Evolutionary conservation across 164 flowering plant species (phyloP).

Genomic region (Dillenia turbinata): DNA sequence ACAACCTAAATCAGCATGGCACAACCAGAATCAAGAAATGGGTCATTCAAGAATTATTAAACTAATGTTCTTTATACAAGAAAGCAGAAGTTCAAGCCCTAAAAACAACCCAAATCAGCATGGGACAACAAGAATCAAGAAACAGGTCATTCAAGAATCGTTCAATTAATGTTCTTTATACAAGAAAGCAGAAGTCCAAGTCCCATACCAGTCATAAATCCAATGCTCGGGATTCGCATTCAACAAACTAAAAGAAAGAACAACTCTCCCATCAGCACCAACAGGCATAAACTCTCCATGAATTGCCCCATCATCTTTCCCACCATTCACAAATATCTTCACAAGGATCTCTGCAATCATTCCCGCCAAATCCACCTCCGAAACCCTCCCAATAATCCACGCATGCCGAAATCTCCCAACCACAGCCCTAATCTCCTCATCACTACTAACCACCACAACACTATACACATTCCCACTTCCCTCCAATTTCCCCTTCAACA

Average conservation of each 20-base stretch:
- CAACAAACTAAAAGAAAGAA: constrained; percentile 81
- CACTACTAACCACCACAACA: constrained; percentile 61
- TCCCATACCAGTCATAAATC: constrained; percentile 79
- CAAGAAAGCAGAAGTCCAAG: constrained; percentile 1
- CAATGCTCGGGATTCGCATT: constrained; percentile 87
- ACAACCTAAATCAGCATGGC: too few species aligned
- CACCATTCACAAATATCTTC: constrained; percentile 76
- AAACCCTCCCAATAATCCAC: constrained; percentile 62
- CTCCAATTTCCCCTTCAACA: constrained; percentile 28
- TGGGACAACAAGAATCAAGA: too few species aligned
- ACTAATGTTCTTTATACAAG: background rate
- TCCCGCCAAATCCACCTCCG: constrained; percentile 29
- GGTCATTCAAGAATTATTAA: too few species aligned
- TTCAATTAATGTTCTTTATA: background rate
- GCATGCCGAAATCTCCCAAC: constrained; percentile 89
- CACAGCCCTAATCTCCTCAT: constrained; percentile 43
- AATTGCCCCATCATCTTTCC: constrained; percentile 55
- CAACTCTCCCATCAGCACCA: constrained; percentile 87
- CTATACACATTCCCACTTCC: constrained; percentile 47
- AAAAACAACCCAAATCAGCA: too few species aligned
- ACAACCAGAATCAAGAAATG: too few species aligned
- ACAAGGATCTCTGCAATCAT: constrained; percentile 58
- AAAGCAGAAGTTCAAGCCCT: background rate
- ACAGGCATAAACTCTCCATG: constrained; percentile 91
- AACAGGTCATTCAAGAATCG: too few species aligned